These are phyloP conservation scores for Rhynchospora breviuscula DNA, from an alignment of 176 grass and related monocot species.

Conservation along the genomic window DNA sequence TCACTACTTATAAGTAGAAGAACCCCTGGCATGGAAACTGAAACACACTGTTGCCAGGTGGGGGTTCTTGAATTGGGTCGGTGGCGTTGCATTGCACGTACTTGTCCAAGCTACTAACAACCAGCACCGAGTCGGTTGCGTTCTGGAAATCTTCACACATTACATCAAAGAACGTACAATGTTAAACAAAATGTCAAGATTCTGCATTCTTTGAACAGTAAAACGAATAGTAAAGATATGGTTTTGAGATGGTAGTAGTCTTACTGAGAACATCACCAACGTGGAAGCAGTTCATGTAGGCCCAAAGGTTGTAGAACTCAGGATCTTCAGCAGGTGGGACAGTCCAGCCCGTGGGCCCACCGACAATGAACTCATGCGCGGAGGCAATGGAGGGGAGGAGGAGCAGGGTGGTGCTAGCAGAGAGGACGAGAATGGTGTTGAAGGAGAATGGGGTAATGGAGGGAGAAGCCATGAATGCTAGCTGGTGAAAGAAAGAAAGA, in stretches of 20 bases:
- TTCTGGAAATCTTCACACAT: slow-evolving; percentile 37
- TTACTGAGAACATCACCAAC: slow-evolving; percentile 29
- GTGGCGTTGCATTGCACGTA: slow-evolving; percentile 30
- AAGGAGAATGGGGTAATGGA: neutral
- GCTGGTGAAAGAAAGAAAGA: neutral
- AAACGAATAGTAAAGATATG: neutral
- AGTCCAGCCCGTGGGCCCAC: slow-evolving; percentile 28
- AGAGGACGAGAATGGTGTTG: neutral
- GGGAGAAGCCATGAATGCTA: neutral
- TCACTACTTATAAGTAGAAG: slow-evolving; percentile 36
- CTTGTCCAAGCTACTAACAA: slow-evolving; percentile 13
- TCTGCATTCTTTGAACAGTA: neutral
- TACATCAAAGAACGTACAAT: neutral
- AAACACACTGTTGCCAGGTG: slow-evolving; percentile 21
- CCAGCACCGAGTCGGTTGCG: slow-evolving; percentile 27
- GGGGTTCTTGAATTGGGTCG: slow-evolving; percentile 11
- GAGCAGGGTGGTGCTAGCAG: neutral
- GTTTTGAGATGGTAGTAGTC: neutral
- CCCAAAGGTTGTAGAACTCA: slow-evolving; percentile 32
- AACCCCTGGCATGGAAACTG: neutral
- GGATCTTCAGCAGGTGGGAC: slow-evolving; percentile 8
- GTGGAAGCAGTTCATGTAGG: slow-evolving; percentile 24
- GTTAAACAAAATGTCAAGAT: neutral
- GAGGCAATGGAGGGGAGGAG: neutral
- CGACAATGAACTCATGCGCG: slow-evolving; percentile 24